A percentile compares a stretch with the other conserved stretches of the same genome.
Conservation (phyloP, 345 rosid genomes). For the Turnera subulata region DNA sequence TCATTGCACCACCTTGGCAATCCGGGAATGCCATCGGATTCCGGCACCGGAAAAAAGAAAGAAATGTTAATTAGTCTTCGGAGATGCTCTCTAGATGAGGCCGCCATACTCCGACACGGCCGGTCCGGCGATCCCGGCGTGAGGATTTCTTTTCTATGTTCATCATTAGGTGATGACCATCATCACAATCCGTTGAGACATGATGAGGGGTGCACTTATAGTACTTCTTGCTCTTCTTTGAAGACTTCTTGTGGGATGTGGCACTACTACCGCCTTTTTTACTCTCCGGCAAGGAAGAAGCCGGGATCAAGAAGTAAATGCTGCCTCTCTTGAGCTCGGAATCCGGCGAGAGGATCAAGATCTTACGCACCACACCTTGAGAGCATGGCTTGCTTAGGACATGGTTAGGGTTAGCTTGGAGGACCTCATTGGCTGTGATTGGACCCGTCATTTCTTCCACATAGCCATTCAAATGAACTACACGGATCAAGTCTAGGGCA, state of each 20-base stretch:
- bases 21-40: too few relatives aligned
- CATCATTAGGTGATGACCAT: slow-evolving; percentile 33
- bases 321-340: slow-evolving; percentile 84
- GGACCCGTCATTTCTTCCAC: slow-evolving; percentile 76
- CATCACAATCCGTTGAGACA: not conserved
- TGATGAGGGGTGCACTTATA: not conserved
- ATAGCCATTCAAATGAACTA: slow-evolving; percentile 80
- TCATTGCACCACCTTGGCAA: not conserved
- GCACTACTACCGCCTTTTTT: slow-evolving; percentile 22
- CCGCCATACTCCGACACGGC: slow-evolving; percentile 54
- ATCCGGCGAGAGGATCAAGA: slow-evolving; percentile 75
- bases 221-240: slow-evolving; percentile 20
- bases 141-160: slow-evolving; percentile 33
- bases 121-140: slow-evolving; percentile 48
- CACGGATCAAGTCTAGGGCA: slow-evolving; percentile 86
- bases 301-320: slow-evolving; percentile 84
- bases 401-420: slow-evolving; percentile 73
- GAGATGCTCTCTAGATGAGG: slow-evolving; percentile 74
- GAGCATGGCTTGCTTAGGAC: slow-evolving; percentile 78
- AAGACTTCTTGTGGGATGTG: slow-evolving; percentile 12
- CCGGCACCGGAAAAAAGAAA: slow-evolving; percentile 11
- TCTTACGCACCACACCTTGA: slow-evolving; percentile 67
- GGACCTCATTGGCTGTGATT: slow-evolving; percentile 75
- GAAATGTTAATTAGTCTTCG: slow-evolving; percentile 46
- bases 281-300: slow-evolving; percentile 50